These are phyloP conservation scores for Raphidocelis subcapitata DNA, from an alignment of 139 green algal genomes.

Conservation along the genomic window DNA sequence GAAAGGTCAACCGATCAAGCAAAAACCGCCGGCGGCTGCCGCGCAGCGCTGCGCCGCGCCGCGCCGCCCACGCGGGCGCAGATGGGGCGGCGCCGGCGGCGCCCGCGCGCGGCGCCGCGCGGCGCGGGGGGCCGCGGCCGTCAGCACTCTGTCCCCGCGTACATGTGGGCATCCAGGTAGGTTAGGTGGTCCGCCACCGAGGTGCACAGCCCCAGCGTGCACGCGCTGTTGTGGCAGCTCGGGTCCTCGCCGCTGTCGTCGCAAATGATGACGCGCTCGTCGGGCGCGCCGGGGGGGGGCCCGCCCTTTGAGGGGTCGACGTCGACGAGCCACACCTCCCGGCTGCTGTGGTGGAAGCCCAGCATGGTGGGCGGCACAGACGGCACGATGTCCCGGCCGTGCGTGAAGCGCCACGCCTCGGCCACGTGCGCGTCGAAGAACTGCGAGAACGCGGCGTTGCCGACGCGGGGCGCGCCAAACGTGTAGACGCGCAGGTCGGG, in stretches of 20 bases:
- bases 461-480: constrained; percentile 83
- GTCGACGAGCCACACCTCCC: constrained; percentile 75
- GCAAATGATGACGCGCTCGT: constrained; percentile 56
- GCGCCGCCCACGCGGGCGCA: too few relatives aligned
- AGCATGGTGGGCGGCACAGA: constrained; percentile 66
- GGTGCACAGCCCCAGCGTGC: constrained; percentile 82
- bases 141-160: constrained; percentile 20
- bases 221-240: constrained; percentile 80
- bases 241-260: constrained; percentile 82
- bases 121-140: too few relatives aligned
- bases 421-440: constrained; percentile 46
- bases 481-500: constrained; percentile 53
- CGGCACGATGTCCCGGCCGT: constrained; percentile 91
- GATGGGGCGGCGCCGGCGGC: too few relatives aligned
- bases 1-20: too few relatives aligned
- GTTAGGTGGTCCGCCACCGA: constrained; percentile 75
- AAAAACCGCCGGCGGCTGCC: too few relatives aligned
- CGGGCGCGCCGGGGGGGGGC: neutral
- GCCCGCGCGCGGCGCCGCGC: too few relatives aligned
- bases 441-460: constrained; percentile 72
- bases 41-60: too few relatives aligned
- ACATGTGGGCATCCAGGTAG: constrained; percentile 61
- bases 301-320: constrained; percentile 26
- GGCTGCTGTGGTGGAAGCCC: constrained; percentile 70
- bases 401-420: constrained; percentile 78